These are phyloP conservation scores for Sporothrix schenckii DNA, from an alignment of 2,329 filamentous ascomycete genomes.

Conservation along the genomic window DNA sequence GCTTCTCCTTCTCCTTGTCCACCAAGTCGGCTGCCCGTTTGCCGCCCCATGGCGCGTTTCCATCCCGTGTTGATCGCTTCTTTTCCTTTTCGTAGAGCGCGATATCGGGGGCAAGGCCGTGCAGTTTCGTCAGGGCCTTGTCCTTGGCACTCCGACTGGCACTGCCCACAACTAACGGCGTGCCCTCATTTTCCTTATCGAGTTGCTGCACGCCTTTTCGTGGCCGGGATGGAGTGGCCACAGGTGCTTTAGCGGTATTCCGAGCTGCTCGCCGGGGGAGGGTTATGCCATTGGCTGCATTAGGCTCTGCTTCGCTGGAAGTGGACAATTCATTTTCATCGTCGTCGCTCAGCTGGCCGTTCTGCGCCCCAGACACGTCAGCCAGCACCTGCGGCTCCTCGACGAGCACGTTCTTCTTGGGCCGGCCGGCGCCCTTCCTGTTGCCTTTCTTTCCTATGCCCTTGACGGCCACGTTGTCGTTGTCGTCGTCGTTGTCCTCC, in stretches of 20 bases:
- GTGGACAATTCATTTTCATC: slow-evolving; percentile 34
- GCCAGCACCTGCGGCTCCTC: slow-evolving; percentile 25
- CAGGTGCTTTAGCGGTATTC: slow-evolving; percentile 40
- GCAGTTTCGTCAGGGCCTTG: slow-evolving; percentile 75
- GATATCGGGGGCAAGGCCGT: slow-evolving; percentile 80
- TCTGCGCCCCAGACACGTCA: slow-evolving; percentile 19
- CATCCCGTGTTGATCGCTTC: slow-evolving; percentile 66
- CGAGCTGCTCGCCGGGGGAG: slow-evolving; percentile 25
- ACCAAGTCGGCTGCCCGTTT: slow-evolving; percentile 63
- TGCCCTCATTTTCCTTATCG: slow-evolving; percentile 78
- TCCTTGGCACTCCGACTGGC: slow-evolving; percentile 86
- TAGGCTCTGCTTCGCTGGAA: slow-evolving; percentile 27
- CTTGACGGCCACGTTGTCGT: slow-evolving; percentile 43
- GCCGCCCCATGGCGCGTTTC: slow-evolving; percentile 60
- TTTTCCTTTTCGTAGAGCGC: slow-evolving; percentile 90
- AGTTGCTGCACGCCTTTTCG: slow-evolving; percentile 39
- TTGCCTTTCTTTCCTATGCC: slow-evolving; percentile 51
- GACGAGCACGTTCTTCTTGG: slow-evolving; percentile 16
- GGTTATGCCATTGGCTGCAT: neutral
- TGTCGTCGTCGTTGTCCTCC: slow-evolving; percentile 42
- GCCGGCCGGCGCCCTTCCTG: slow-evolving; percentile 38
- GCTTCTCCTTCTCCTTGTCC: slow-evolving; percentile 59
- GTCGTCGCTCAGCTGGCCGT: slow-evolving; percentile 7
- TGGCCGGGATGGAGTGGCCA: slow-evolving; percentile 45
- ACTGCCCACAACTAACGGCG: slow-evolving; percentile 67